phyloP scores from a whole-genome alignment of 805 yeast genomes.

The Debaryomyces hansenii region DNA sequence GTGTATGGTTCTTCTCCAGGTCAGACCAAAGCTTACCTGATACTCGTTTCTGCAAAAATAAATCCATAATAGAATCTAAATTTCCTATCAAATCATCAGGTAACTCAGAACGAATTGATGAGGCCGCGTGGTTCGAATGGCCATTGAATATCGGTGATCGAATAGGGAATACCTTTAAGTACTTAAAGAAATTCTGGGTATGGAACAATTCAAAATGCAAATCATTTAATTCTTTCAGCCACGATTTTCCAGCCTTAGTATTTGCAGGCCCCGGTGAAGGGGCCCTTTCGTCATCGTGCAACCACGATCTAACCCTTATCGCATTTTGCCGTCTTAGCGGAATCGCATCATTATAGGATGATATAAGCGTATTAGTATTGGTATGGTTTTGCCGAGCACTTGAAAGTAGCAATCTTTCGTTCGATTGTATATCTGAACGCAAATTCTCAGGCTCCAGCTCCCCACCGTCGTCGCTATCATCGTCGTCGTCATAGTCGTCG shows the following conservation, averaged over 20 bases:
- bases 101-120: neutral
- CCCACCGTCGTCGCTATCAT: constrained; percentile 9
- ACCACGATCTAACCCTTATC: constrained; percentile 16
- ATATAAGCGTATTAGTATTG: constrained; percentile 17
- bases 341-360: constrained; percentile 8
- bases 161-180: constrained; percentile 1
- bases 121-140: constrained; percentile 3
- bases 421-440: constrained; percentile 14
- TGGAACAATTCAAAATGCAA: constrained; percentile 10
- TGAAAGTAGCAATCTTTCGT: constrained; percentile 24
- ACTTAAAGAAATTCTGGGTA: constrained; percentile 1
- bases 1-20: neutral
- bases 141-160: constrained; percentile 4
- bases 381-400: constrained; percentile 26
- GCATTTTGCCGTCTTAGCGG: constrained; percentile 37
- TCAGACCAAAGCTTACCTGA: constrained; percentile 10
- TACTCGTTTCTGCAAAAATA: constrained; percentile 10
- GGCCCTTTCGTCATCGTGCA: neutral
- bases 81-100: constrained; percentile 1
- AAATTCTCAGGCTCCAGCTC: constrained; percentile 2
- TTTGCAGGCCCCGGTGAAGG: neutral
- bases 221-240: constrained; percentile 10
- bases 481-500: constrained; percentile 8
- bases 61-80: constrained; percentile 12
- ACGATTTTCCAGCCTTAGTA: neutral